These are phyloP conservation scores for Cordyceps farinosa DNA, from an alignment of 2,329 filamentous ascomycete species.

Conservation along the genomic window DNA sequence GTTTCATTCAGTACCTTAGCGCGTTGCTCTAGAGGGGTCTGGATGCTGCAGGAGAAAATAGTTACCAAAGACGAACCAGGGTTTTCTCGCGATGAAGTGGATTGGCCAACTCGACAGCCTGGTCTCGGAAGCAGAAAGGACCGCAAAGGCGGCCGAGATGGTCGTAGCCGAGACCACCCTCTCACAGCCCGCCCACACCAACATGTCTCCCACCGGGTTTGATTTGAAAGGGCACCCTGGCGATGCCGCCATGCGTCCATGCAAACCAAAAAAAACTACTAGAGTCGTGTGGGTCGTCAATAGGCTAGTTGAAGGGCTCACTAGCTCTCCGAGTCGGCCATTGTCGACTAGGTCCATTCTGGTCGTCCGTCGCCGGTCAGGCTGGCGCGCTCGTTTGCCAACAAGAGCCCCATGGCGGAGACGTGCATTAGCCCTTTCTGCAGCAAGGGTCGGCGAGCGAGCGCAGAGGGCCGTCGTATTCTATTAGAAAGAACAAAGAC, in stretches of 20 bases:
- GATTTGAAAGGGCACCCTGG: too few relatives aligned
- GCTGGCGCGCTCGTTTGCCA: neutral
- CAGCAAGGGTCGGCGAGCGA: neutral
- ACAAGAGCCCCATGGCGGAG: neutral
- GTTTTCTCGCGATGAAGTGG: neutral
- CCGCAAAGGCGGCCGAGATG: neutral
- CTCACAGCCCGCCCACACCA: too few relatives aligned
- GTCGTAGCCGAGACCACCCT: neutral
- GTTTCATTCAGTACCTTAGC: neutral
- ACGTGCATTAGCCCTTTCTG: neutral
- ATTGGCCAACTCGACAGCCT: neutral
- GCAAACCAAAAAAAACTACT: too few relatives aligned
- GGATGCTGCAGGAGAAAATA: neutral
- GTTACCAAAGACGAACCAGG: neutral
- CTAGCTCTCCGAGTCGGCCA: too few relatives aligned
- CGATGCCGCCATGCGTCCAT: too few relatives aligned
- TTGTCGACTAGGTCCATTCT: neutral
- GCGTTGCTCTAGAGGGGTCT: neutral
- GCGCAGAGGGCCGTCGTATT: neutral
- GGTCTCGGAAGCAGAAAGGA: neutral
- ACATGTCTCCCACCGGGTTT: too few relatives aligned
- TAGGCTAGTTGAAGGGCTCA: too few relatives aligned
- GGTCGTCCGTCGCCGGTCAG: neutral
- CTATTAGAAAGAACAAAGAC: neutral
- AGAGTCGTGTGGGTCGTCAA: too few relatives aligned